phyloP scores from a whole-genome alignment of 2,329 filamentous ascomycete genomes.

The Alternaria conjuncta region DNA sequence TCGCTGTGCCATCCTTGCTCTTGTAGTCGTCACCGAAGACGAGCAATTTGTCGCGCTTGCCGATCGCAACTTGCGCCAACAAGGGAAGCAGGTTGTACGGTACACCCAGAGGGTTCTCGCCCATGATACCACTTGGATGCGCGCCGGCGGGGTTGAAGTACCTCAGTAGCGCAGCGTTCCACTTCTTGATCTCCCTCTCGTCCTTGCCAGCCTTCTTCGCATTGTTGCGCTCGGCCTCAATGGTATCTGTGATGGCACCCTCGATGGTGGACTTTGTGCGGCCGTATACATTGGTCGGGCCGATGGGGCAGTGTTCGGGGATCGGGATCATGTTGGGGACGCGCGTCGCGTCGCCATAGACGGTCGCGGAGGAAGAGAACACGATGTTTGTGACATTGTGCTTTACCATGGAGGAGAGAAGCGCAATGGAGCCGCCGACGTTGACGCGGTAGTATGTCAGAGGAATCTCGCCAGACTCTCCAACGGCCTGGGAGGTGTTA shows the following conservation, averaged over 20 bases:
- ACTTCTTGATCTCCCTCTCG: constrained; percentile 72
- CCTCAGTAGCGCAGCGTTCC: constrained; percentile 90
- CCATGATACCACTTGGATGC: constrained; percentile 96
- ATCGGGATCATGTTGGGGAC: constrained; percentile 99
- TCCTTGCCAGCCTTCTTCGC: constrained; percentile 72
- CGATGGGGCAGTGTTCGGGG: constrained; percentile 93
- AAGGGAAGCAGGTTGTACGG: constrained; percentile 96
- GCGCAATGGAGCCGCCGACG: constrained; percentile 86
- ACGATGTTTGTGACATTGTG: constrained; percentile 96
- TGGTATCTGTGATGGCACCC: constrained; percentile 86
- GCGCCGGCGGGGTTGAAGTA: constrained; percentile 98
- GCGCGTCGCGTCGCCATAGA: constrained; percentile 96
- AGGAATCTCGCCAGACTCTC: constrained; percentile 91
- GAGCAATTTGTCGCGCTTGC: constrained; percentile 89
- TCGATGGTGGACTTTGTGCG: constrained; percentile 95
- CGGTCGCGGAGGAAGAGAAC: constrained; percentile 97
- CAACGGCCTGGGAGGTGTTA: constrained; percentile 74
- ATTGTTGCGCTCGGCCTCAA: constrained; percentile 85
- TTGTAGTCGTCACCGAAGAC: constrained; percentile 95
- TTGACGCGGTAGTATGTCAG: constrained; percentile 99
- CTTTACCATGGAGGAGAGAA: constrained; percentile 84
- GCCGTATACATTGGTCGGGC: constrained; percentile 96
- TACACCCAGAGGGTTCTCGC: constrained; percentile 93
- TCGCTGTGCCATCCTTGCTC: constrained; percentile 89
- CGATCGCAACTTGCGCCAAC: constrained; percentile 93